A percentile compares a stretch with the other conserved stretches of the same genome.
Conservation (phyloP, 1,139 yeast species). For the Yamadazyma jaroonii region DNA sequence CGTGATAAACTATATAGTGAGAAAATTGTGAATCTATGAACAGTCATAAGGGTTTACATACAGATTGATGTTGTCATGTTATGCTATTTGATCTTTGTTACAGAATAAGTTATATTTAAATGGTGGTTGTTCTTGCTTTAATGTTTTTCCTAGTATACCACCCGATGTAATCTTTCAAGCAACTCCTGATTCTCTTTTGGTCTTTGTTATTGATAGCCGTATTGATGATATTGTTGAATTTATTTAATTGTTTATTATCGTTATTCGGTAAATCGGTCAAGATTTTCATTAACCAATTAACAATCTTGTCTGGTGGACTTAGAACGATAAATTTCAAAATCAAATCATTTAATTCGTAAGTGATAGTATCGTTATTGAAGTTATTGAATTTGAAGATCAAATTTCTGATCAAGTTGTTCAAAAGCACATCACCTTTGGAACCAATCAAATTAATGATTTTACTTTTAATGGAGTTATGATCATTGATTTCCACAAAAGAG, state of each 20-base stretch:
- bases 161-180: constrained; percentile 70
- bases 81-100: background rate
- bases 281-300: constrained; percentile 61
- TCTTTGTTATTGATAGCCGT: constrained; percentile 68
- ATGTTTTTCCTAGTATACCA: constrained; percentile 84
- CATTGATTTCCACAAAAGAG: constrained; percentile 54
- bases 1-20: no score
- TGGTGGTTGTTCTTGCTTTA: constrained; percentile 38
- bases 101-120: background rate
- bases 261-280: constrained; percentile 61
- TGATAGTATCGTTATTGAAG: constrained; percentile 44
- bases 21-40: no score
- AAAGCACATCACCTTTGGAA: constrained; percentile 58
- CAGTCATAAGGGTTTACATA: background rate
- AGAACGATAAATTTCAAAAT: constrained; percentile 64
- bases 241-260: constrained; percentile 61
- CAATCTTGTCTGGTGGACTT: constrained; percentile 38
- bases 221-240: constrained; percentile 54
- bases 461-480: constrained; percentile 42
- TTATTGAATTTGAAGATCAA: constrained; percentile 68
- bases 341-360: constrained; percentile 74
- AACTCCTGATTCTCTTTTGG: constrained; percentile 66
- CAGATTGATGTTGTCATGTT: background rate
- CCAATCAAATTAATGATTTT: constrained; percentile 49
- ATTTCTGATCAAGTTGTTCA: constrained; percentile 58